Evolutionary conservation across 805 yeast genomes (phyloP), one percentile per base, ranked within the genome.

Genomic region (Zygosaccharomyces rouxii): DNA sequence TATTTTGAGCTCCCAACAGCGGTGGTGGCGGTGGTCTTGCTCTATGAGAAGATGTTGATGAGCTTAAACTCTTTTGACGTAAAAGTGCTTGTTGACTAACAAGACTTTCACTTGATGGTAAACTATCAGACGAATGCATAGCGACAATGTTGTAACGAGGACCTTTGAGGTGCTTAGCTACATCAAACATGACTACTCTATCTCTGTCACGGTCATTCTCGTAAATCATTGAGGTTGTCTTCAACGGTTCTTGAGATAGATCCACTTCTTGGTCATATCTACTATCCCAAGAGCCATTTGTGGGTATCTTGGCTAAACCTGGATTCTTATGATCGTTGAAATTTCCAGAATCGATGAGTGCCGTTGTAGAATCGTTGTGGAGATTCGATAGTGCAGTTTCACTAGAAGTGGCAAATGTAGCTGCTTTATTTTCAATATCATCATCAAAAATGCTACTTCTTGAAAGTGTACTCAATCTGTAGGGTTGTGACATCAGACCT

Each of bases 281-380:
- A 11, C 44, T 41, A 10, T 41, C 37, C 35, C 44, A 41, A 13
- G 44, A 41, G 3, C 35, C 44, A 18, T 16, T 13, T 7, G 44
- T 29, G 25, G 44, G 44, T 22, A 28, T 23, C 16, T 29, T 29
- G 9, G 23, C 13, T 14, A 19, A 5, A 11, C 19, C 21, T 33
- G 37, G 26, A 26, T 16, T 19, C 21, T 13, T 31, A 16, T 35
- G 18, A 18, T 48, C 49, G 21, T 47, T 42, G n/a, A 7, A 25
- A 21, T 28, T 19, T 13, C 14, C 29, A 14, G 11, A 9, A 13
- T 28, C 47, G 23, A 47, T 22, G 21, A 50, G 29, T 11, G 47
- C 50, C 9, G 48, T 30, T 11, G 44, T 47, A 16, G 54, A 47
- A 30, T 42, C 51, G 21, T 47, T 47, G n/a, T 19, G 35, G 21